A percentile compares a stretch with the other conserved stretches of the same genome.
phyloP scores from a whole-genome alignment of 352 stramenopile species.

The Pythium folliculosum region DNA sequence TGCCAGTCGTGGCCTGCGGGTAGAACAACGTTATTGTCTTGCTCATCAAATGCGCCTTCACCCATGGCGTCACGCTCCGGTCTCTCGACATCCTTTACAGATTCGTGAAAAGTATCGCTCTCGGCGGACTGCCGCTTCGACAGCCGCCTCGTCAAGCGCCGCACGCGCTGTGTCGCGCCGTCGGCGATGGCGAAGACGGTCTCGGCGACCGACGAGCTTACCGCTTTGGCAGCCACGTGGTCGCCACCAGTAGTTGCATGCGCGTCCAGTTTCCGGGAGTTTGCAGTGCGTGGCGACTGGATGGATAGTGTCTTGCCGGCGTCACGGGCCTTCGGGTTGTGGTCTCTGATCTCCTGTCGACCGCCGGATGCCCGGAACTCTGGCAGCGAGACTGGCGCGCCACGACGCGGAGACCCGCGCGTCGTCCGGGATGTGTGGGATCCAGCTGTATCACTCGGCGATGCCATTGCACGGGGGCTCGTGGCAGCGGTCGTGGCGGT shows the following conservation, averaged over 20 bases:
- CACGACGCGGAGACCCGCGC: neutral
- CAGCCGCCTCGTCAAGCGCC: conserved; percentile 7
- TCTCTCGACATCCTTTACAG: neutral
- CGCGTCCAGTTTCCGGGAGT: neutral
- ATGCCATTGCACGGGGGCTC: neutral
- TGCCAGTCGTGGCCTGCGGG: neutral
- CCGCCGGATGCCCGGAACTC: neutral
- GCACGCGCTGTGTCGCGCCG: neutral
- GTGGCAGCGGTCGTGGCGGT: neutral
- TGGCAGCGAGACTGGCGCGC: neutral
- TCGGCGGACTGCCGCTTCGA: conserved; percentile 3
- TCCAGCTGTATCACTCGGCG: neutral
- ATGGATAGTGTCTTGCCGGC: neutral
- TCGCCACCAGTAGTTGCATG: neutral
- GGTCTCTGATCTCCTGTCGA: neutral
- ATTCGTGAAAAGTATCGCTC: neutral
- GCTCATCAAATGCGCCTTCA: neutral
- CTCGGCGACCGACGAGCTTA: neutral
- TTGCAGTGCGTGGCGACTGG: neutral
- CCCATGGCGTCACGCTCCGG: neutral
- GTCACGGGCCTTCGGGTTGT: neutral
- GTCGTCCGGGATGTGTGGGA: neutral
- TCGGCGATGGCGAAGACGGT: neutral
- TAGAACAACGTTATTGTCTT: conserved; percentile 1
- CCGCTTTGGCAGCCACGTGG: neutral